These are phyloP conservation scores for Penicillium crustosum DNA, from an alignment of 2,329 filamentous ascomycete genomes.

Conservation along the genomic window DNA sequence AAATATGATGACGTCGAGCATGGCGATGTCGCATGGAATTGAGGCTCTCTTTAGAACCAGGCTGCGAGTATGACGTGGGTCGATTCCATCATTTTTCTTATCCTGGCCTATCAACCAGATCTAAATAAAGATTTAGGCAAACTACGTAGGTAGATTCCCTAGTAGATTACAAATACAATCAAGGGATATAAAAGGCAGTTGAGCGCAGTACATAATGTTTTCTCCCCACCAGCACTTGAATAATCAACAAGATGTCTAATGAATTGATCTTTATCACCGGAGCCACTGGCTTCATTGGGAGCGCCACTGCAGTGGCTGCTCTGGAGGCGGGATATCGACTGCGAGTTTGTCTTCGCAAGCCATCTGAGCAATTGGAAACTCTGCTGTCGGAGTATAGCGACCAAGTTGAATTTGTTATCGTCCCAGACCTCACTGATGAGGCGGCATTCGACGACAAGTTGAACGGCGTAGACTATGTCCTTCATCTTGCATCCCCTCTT, in stretches of 20 bases:
- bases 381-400: slow-evolving; percentile 15
- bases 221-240: neutral
- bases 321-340: slow-evolving; percentile 25
- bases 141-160: neutral
- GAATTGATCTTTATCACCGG: slow-evolving; percentile 29
- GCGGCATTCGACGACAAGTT: slow-evolving; percentile 17
- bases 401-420: slow-evolving; percentile 20
- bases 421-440: slow-evolving; percentile 22
- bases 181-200: neutral
- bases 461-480: slow-evolving; percentile 24
- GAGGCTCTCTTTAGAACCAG: neutral
- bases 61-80: neutral
- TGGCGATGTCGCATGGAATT: neutral
- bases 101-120: neutral
- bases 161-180: neutral
- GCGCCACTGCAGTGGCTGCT: slow-evolving; percentile 19
- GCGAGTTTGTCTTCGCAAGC: slow-evolving; percentile 22
- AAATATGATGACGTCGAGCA: neutral
- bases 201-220: neutral
- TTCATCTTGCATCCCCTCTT: slow-evolving; percentile 30
- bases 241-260: slow-evolving; percentile 16
- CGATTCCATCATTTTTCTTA: neutral
- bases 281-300: slow-evolving; percentile 29
- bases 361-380: slow-evolving; percentile 13
- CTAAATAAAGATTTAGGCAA: neutral